Conservation (phyloP, 306 rosid genomes). For the Psophocarpus tetragonolobus region DNA sequence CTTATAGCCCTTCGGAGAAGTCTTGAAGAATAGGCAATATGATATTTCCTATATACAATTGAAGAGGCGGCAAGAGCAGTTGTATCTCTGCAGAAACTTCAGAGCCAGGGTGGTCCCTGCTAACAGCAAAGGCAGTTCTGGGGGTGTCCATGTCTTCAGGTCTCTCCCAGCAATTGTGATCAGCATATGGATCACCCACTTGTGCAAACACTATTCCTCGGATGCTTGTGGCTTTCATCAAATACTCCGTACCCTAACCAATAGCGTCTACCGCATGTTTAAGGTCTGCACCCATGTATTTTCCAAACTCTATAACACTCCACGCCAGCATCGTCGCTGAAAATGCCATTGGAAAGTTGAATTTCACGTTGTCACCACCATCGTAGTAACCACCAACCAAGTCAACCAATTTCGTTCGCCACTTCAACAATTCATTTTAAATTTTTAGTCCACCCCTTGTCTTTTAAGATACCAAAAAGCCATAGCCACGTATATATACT, state of each 20-base stretch:
- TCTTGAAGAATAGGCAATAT: constrained; percentile 31
- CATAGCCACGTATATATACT: no score
- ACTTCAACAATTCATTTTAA: no score
- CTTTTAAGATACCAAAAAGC: not conserved
- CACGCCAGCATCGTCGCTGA: constrained; percentile 53
- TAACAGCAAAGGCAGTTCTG: constrained; percentile 42
- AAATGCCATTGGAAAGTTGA: constrained; percentile 65
- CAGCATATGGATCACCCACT: constrained; percentile 55
- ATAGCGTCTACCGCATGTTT: constrained; percentile 44
- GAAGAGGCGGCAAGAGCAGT: constrained; percentile 66
- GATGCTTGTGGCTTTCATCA: constrained; percentile 47
- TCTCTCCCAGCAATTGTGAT: constrained; percentile 64
- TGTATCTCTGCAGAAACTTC: constrained; percentile 52
- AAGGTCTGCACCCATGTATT: constrained; percentile 40
- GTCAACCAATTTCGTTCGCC: constrained; percentile 41
- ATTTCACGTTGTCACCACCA: constrained; percentile 67
- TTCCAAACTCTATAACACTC: constrained; percentile 60
- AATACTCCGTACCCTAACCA: constrained; percentile 55
- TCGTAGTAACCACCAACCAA: constrained; percentile 62
- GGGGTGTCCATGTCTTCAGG: constrained; percentile 70
- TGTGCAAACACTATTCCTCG: constrained; percentile 41
- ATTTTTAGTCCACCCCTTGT: no score
- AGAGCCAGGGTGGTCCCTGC: constrained; percentile 42
- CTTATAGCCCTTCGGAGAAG: constrained; percentile 48
- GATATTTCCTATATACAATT: constrained; percentile 29